Base-by-base conservation (phyloP, 2,329 filamentous ascomycete species). In the Talaromyces marneffei region DNA sequence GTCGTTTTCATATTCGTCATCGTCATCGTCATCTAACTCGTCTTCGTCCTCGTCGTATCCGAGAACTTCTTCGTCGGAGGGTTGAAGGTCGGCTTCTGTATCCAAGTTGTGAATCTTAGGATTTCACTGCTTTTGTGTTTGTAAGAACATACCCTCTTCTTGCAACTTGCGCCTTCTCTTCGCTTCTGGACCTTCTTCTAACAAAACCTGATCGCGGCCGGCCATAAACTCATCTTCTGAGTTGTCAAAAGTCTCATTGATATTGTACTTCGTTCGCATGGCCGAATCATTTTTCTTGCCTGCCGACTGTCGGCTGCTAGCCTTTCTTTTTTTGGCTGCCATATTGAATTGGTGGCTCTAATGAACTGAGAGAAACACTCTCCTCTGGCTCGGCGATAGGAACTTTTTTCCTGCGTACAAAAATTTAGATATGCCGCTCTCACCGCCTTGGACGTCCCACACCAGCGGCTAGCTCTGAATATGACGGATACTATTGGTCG, bases 201-300 rank as follows among this genome's bases (percentile, higher is more conserved):
- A 82, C 69, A 93, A 77, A 65, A 99, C 87, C 71, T 90, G 88
- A 76, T 99, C 94, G 66, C 89, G 85, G 65, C 92, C 88, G 63
- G 92, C 81, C 70, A 93, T 91, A 74, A 96, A 96, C 72, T 96
- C 91, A 74, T 99, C 94, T 74, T 96, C 91, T 1, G 92, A 95
- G 73, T 97, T 88, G 66, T 92, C 91, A 68, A 99, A 88, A 76
- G 96, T 91, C 75, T 93, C 87, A 64, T 79, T 72, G 20, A 74
- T 63, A 57, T 72, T 70, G 56, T 74, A 78, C 61, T 72, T 76
- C 35, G 71, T 70, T 44, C 67, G 68, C 52, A 69, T 68, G 8
- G 68, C 63, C 39, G 72, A 59, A 25, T 63, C 60, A 18, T 72
- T 68, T 6, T 73, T 70, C 52, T 72, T 69, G 61, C 72, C 70